Evolutionary conservation across 1,284 basidiomycete genomes (phyloP), one percentile per base, ranked within the genome.

Genomic region (Naganishia sp.): DNA sequence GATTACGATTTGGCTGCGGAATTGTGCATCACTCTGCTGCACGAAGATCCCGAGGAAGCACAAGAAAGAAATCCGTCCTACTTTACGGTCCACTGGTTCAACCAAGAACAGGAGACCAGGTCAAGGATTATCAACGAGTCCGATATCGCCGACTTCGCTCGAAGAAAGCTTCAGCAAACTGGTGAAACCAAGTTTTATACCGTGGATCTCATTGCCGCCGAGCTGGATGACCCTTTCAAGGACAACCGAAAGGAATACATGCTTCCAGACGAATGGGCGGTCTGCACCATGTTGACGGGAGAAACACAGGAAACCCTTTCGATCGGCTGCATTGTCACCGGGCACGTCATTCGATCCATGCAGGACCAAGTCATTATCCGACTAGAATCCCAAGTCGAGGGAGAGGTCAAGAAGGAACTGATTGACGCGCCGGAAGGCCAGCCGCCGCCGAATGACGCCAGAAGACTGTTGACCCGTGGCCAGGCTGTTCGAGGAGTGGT

Each of bases 1-100:
- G 95, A 99, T 80, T 99, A 99, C 77, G 93, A 97, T 73, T 85
- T 98, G 63, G 95, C 96, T 1, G 88, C 93, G 52, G 98, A 99
- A 82, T 98, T 99, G 93, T 95, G 96, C 42, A 92, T 92, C 13
- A 95, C 98, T 78, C 93, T 95, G 7, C 85, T 98, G 28, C 95
- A 97, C 74, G 85, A 93, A 41, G 94, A 97, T 72, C 92, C 94
- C 74, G 94, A 97, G 76, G 94, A 98, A 78, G 84, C 92, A 35
- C 89, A 90, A 68, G 91, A 91, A 71, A 88, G 92, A 71, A 90
- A 94, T 75, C 90, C 92, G 43, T 96, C 94, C 3, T 63, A 46
- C 61, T 53, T 54, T 17, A 63, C 61, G 42, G 58, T 51, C 6
- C 51, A 54, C 35, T 63, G 62, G 51, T 63, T 49, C 31, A 63